Conservation (phyloP, 2,329 filamentous ascomycete genomes). For the Trichoderma sp. region DNA sequence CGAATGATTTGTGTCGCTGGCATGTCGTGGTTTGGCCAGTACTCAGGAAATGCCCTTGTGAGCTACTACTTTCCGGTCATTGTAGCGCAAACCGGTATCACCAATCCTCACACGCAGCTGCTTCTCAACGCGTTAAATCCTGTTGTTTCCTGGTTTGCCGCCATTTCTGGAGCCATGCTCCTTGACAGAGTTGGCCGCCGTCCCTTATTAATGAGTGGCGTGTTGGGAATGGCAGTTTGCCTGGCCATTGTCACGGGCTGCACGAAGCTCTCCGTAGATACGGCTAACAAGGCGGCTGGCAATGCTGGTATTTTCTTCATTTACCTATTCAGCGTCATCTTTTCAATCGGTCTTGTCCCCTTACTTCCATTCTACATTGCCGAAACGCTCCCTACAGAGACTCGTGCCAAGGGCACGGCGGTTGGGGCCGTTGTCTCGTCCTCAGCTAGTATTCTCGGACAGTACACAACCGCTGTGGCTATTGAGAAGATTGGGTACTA, state of each 20-base stretch:
- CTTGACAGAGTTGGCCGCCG: slow-evolving; percentile 61
- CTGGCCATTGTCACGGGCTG: slow-evolving; percentile 56
- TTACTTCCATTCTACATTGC: slow-evolving; percentile 26
- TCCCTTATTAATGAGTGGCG: slow-evolving; percentile 46
- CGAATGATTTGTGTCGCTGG: slow-evolving; percentile 51
- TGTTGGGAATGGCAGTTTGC: slow-evolving; percentile 37
- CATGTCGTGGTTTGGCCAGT: slow-evolving; percentile 42
- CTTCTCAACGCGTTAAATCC: slow-evolving; percentile 56
- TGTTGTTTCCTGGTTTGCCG: slow-evolving; percentile 51
- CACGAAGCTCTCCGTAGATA: slow-evolving; percentile 44
- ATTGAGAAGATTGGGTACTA: slow-evolving; percentile 35
- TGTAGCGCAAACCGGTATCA: slow-evolving; percentile 54
- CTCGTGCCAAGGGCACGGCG: slow-evolving; percentile 26
- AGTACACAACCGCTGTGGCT: slow-evolving; percentile 16
- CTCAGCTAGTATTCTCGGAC: slow-evolving; percentile 19
- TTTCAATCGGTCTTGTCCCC: slow-evolving; percentile 28
- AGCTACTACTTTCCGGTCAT: slow-evolving; percentile 59
- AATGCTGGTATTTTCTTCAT: slow-evolving; percentile 61
- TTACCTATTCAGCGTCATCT: slow-evolving; percentile 54
- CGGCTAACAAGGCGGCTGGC: slow-evolving; percentile 50
- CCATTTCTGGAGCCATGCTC: slow-evolving; percentile 55
- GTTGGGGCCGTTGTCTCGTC: slow-evolving; percentile 12
- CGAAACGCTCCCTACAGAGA: slow-evolving; percentile 26
- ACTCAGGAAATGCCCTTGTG: slow-evolving; percentile 50
- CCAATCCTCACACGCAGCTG: slow-evolving; percentile 47